Base-by-base conservation (phyloP, 345 rosid species). In the Ailanthus altissimus region DNA sequence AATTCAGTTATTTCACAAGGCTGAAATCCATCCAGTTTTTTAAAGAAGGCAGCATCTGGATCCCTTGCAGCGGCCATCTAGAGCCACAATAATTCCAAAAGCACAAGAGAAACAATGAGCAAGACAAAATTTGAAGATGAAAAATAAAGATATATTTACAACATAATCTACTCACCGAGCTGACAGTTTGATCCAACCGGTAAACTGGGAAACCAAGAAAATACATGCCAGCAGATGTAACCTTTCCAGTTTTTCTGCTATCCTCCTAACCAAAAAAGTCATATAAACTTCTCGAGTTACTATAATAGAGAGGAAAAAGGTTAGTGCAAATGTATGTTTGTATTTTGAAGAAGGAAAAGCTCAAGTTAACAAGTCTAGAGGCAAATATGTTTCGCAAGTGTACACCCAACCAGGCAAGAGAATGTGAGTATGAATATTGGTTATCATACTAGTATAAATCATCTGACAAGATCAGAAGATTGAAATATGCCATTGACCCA, bases 121-220 rank as follows among this genome's bases (percentile, higher is more conserved):
- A 69, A 74, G 67, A 46, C 16, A 9, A 46, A 70, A 81, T 26
- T 25, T 49, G 14, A 40, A 49, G 42, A 81, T 23, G 61, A 38
- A 20, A 45, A 45, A 67, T 49, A 66, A 75, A 58, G 43, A 58
- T 15, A 63, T 43, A 8, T 66, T 56, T 46, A n/a, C 51, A 26
- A 72, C 26, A 67, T 54, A 70, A 74, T 57, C 61, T 81, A 79
- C 94, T 81, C 75, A 97, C 99, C 75, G 89, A 87, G 85, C 89
- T 90, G 77, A 81, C 86, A 45, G 93, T 85, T 72, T 89, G 97
- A 83, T 97, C 98, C 76, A 92, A 84, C 68, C 90, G 91, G 81
- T 97, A 97, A 70, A 94, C 97, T 47, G 99, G 97, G 75, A 94
- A 97, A 66, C 97, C 92, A 62, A 97, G 94, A 84, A 97, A 97